A percentile compares a stretch with the other conserved stretches of the same genome.
These are phyloP conservation scores for Pichia rugopelliculosa DNA, from an alignment of 805 yeast genomes.

Conservation along the genomic window DNA sequence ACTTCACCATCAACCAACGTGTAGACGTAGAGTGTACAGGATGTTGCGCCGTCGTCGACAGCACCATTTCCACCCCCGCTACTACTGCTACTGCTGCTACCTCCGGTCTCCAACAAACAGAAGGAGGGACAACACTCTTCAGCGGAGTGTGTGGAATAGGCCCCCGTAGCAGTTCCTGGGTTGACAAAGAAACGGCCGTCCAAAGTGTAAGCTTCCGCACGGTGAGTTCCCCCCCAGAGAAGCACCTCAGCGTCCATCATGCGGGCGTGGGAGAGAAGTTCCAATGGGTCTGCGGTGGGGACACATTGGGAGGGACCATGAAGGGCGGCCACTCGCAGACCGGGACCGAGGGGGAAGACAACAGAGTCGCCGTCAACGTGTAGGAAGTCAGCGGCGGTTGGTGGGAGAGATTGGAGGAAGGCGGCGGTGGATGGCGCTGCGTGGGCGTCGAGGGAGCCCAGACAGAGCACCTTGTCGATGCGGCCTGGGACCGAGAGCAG, in stretches of 20 bases:
- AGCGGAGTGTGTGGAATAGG: conserved; percentile 36
- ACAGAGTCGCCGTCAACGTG: background rate
- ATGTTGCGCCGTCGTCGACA: conserved; percentile 11
- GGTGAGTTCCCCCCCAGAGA: conserved; percentile 84
- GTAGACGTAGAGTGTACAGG: conserved; percentile 79
- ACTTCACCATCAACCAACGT: conserved; percentile 75
- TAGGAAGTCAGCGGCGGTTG: background rate
- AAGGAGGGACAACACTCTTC: conserved; percentile 60
- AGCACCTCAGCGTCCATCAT: conserved; percentile 87
- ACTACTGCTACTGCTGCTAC: too few species aligned
- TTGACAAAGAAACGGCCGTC: conserved; percentile 92
- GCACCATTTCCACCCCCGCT: too few species aligned
- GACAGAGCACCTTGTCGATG: background rate
- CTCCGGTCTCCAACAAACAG: conserved; percentile 60
- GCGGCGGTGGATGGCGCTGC: background rate
- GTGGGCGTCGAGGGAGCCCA: background rate
- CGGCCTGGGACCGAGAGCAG: background rate
- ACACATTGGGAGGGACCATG: background rate
- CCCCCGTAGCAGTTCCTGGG: conserved; percentile 97
- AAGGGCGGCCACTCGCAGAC: background rate
- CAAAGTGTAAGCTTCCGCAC: conserved; percentile 85
- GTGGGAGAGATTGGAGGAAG: background rate
- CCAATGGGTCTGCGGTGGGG: conserved; percentile 56
- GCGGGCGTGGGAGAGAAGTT: conserved; percentile 74
- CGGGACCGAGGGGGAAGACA: background rate